Evolutionary conservation across 768 basidiomycete species (phyloP), one percentile per base, ranked within the genome.

Genomic region (Rhodocollybia butyracea): DNA sequence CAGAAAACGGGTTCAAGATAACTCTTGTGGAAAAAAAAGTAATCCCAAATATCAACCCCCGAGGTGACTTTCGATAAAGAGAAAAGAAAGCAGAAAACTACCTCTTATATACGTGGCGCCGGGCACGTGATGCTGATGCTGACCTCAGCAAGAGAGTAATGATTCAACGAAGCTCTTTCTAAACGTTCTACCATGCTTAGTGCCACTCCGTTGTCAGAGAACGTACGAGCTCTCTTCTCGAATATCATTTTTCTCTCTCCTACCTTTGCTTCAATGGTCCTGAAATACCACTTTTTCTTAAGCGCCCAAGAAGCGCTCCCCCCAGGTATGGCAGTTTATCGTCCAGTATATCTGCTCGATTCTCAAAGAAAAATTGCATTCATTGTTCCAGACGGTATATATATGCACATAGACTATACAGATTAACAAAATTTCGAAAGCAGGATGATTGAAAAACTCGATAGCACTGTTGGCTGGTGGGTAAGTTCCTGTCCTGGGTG

Each of bases 31-130:
- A 3, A 32, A 13, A 34, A 48, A 48, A 11, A 34, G 31, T 11
- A 48, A 34, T 48, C 46, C 46, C 30, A 48, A 48, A 34, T 48
- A 48, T 48, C 46, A 34, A 48, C 31, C 30, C 46, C 46, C 46
- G 10, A 34, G 46, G 46, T 48, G 46, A 48, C 46, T 48, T 48
- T 48, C 46, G 46, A 48, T 48, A 24, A 29, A 46, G 46, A 34
- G 32, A 45, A 3, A 22, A 34, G 32, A 48, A 22, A 34, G 12
- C 11, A 19, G 22, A n/a, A 6, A 10, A n/a, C 45, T 22, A 22
- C 22, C 27, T 46, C 17, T 15, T 46, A 29, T 27, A 46, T n/a
- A n/a, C n/a, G n/a, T 22, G 41, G 26, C 1, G 19, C 21, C 41
- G 22, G 21, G 2, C 22, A 24, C 41, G 41, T 19, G 26, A 12